phyloP scores from a whole-genome alignment of 2,329 filamentous ascomycete species.

The Akanthomyces lecanii region DNA sequence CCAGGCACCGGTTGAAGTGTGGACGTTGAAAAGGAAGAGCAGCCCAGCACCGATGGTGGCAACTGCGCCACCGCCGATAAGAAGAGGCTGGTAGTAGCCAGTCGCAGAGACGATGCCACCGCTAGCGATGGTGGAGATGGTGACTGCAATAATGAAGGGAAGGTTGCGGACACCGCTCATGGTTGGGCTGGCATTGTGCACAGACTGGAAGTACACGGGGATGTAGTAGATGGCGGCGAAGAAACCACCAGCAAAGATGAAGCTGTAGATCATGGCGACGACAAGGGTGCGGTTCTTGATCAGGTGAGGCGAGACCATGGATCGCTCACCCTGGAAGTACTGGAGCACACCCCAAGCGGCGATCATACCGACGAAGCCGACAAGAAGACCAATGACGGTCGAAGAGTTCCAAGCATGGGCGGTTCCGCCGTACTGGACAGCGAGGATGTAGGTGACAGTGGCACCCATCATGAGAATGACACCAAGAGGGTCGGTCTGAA shows the following conservation, averaged over 20 bases:
- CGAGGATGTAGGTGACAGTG: constrained; percentile 37
- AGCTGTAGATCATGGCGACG: constrained; percentile 32
- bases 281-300: constrained; percentile 31
- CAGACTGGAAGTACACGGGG: constrained; percentile 36
- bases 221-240: constrained; percentile 38
- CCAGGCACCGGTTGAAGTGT: constrained; percentile 41
- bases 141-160: constrained; percentile 39
- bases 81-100: constrained; percentile 40
- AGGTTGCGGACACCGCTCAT: constrained; percentile 36
- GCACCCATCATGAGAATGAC: constrained; percentile 37
- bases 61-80: constrained; percentile 42
- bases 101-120: constrained; percentile 37
- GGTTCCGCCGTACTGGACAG: constrained; percentile 40
- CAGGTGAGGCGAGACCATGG: constrained; percentile 35
- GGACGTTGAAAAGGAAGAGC: constrained; percentile 37
- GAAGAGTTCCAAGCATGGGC: constrained; percentile 35
- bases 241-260: constrained; percentile 36
- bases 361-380: constrained; percentile 29
- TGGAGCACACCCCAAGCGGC: constrained; percentile 32
- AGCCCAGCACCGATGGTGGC: constrained; percentile 41
- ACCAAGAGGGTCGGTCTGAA: constrained; percentile 41
- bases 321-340: constrained; percentile 36
- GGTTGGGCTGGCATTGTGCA: constrained; percentile 33
- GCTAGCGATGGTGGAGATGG: constrained; percentile 36
- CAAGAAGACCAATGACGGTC: constrained; percentile 34